Conservation (phyloP, 257 asterid species). For the Coffea canephora region DNA sequence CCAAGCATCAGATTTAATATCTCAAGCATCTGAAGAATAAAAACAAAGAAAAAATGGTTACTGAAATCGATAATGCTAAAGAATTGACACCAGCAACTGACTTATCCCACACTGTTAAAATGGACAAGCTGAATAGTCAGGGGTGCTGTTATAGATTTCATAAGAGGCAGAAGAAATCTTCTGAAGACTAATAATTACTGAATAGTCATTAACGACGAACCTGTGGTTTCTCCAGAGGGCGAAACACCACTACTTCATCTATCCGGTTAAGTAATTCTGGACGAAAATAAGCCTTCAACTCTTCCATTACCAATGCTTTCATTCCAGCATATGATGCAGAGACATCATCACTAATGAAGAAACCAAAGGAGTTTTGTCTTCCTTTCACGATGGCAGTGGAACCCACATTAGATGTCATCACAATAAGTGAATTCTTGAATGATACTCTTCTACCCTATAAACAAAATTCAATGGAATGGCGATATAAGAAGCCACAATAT, state of each 20-base stretch:
- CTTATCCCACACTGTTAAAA: background rate
- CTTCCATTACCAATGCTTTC: conserved; percentile 86
- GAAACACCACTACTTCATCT: conserved; percentile 96
- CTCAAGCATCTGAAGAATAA: conserved; percentile 65
- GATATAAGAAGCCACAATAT: background rate
- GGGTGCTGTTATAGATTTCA: background rate
- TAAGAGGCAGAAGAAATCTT: background rate
- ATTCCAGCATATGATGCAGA: conserved; percentile 70
- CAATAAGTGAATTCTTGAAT: conserved; percentile 81
- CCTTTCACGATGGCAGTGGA: conserved; percentile 89
- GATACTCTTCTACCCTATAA: conserved; percentile 93
- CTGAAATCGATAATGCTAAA: background rate
- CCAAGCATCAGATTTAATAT: conserved; percentile 76
- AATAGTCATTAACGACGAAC: conserved; percentile 35
- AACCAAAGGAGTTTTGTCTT: conserved; percentile 60
- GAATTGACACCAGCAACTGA: background rate
- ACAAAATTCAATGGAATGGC: conserved; percentile 19
- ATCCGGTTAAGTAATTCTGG: conserved; percentile 93
- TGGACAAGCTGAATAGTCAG: background rate
- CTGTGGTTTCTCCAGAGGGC: conserved; percentile 91
- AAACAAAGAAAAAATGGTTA: conserved; percentile 1
- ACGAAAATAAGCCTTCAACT: conserved; percentile 88
- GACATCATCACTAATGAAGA: conserved; percentile 55
- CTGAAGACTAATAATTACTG: background rate
- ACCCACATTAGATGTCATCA: conserved; percentile 95